Base-by-base conservation (phyloP, 202 grass and related monocot species). In the Zoysia matrella region DNA sequence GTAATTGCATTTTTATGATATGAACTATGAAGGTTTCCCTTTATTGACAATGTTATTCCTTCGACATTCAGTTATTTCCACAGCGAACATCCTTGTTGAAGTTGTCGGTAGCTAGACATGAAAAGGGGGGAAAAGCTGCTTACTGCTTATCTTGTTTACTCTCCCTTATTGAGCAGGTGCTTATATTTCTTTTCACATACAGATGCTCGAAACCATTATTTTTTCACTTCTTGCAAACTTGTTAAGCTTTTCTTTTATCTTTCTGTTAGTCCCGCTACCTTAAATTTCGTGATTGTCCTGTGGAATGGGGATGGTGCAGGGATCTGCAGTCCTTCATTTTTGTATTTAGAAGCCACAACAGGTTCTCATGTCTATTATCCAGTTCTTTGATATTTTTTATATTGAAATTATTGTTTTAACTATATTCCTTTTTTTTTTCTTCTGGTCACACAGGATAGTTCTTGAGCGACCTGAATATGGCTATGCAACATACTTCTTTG, bases 271-370 rank as follows among this genome's bases (percentile, higher is more conserved):
- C 84, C 9, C 88, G 89, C 47, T 93, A 91, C 82, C 88, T 95
- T 78, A 81, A 87, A 51, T 91, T 95, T 60, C 92, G 88, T 57
- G 85, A 91, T 13, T 90, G 79, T 89, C 82, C 90, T 82, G 86
- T 94, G 15, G 92, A 95, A 86, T 98, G 95, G 95, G 95, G 95
- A 62, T 98, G 95, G 95, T 93, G 92, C 81, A 93, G 95, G 71
- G 92, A 98, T 82, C 87, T 98, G 49, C 88, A 98, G 74, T 91
- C 95, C 62, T 98, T 98, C 63, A 88, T 98, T 86, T 95, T 98
- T 84, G 61, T 95, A 75, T 98, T 98, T 87, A 75, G 68, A 84
- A 88, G 56, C 22, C 95, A 97, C 67, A 97, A 97, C 76, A 94
- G 95, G 92, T 94, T 39, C 76, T 46, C 30, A 86, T 81, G 47